Base-by-base conservation (phyloP, 768 basidiomycete genomes). In the Coprinopsis cinerea region DNA sequence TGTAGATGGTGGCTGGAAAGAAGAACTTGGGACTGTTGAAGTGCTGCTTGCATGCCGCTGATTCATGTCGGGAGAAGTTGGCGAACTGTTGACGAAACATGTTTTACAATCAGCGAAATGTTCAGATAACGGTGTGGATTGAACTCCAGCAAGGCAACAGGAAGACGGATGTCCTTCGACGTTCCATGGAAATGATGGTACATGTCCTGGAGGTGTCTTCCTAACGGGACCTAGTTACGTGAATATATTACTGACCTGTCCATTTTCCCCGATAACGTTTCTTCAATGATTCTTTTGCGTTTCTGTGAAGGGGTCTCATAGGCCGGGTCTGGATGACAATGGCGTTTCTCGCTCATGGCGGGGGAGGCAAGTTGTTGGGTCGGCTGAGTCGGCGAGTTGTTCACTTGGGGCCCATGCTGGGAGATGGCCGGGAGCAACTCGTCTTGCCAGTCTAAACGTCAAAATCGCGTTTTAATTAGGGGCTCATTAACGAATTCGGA, bases 261-360 rank as follows among this genome's bases (percentile, higher is more conserved):
- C 4, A 11, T 4, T 27, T n/a, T 18, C 37, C 7, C 9, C 25
- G 44, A 53, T 13, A 61, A 49, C 5, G 55, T 57, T 26, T 56
- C 56, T 26, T 56, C 40, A 14, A 61, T 61, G 20, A 56, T 42
- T 44, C 51, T 60, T 22, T 41, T 37, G 30, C 59, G 56, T 28
- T 60, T 60, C 50, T 58, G 58, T 5, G 57, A 60, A 26, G 59
- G 46, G 13, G 54, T 53, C 18, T 28, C 25, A 18, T 27, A 7
- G 4, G 11, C 27, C 11, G 27, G 9, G 11, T 25, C 25, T 7
- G 24, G n/a, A n/a, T n/a, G n/a, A n/a, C n/a, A n/a, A n/a, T n/a
- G 41, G 5, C 20, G 41, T 26, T 22, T 43, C 10, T 17, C 41
- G 11, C 17, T 10, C 18, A 7, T 4, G 13, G 10, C 22, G 22